A percentile compares a stretch with the other conserved stretches of the same genome.
These are phyloP conservation scores for Phaeosphaeria sp. DNA, from an alignment of 2,329 filamentous ascomycete genomes.

Conservation along the genomic window DNA sequence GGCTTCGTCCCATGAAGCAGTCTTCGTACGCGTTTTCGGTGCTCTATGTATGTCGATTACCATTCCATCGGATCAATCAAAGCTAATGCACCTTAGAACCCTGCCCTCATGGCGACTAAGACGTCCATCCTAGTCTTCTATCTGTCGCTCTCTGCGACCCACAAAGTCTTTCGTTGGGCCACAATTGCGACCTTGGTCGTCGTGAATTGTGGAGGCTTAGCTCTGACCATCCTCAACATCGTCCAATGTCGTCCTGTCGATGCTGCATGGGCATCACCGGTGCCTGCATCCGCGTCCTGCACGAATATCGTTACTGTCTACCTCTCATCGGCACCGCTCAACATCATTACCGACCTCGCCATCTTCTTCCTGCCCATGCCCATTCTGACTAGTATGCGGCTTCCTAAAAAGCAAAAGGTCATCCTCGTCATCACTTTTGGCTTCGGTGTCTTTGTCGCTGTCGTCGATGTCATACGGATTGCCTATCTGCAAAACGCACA, in stretches of 20 bases:
- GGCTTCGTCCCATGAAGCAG: constrained; percentile 62
- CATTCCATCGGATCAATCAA: constrained; percentile 1
- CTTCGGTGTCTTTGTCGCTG: constrained; percentile 84
- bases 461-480: constrained; percentile 88
- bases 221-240: constrained; percentile 84
- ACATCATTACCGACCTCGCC: constrained; percentile 88
- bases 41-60: constrained; percentile 58
- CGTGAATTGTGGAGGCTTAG: constrained; percentile 78
- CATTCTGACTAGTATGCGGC: constrained; percentile 76
- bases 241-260: constrained; percentile 81
- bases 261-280: constrained; percentile 68
- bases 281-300: constrained; percentile 58
- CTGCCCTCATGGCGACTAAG: constrained; percentile 88
- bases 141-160: constrained; percentile 79
- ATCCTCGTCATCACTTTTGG: constrained; percentile 87
- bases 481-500: constrained; percentile 84
- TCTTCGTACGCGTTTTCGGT: constrained; percentile 67
- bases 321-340: constrained; percentile 81
- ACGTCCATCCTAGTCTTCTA: constrained; percentile 94
- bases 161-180: constrained; percentile 78
- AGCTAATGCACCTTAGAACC: constrained; percentile 67
- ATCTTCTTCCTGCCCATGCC: constrained; percentile 89
- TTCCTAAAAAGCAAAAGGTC: constrained; percentile 85
- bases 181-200: constrained; percentile 80
- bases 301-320: constrained; percentile 70